Evolutionary conservation across 257 asterid species (phyloP).

Genomic region (Euphrasia confusa): DNA sequence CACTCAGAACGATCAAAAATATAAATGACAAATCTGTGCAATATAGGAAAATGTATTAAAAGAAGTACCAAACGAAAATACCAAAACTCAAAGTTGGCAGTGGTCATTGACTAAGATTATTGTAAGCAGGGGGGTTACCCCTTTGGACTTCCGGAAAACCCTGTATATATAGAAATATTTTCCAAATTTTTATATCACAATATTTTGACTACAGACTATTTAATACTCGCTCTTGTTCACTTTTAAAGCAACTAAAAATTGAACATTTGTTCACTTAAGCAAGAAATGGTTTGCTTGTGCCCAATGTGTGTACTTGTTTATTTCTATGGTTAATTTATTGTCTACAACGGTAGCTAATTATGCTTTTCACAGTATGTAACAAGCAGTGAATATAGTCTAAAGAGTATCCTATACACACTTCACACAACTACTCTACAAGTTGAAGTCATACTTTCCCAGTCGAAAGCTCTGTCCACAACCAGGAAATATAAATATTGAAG

Average conservation of each 20-base stretch:
- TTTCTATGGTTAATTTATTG: too few relatives aligned
- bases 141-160: too few relatives aligned
- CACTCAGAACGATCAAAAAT: conserved; percentile 1
- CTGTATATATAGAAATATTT: too few relatives aligned
- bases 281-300: too few relatives aligned
- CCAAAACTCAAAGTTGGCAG: neutral
- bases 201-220: too few relatives aligned
- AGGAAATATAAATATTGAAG: neutral
- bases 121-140: neutral
- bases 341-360: too few relatives aligned
- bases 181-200: too few relatives aligned
- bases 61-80: too few relatives aligned
- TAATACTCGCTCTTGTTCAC: neutral
- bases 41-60: neutral
- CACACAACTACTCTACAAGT: neutral
- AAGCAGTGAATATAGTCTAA: neutral
- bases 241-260: neutral
- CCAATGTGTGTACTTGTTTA: too few relatives aligned
- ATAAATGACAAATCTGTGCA: neutral
- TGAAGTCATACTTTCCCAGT: neutral
- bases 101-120: neutral
- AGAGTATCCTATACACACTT: conserved; percentile 5
- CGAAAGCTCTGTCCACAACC: conserved; percentile 8
- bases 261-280: neutral
- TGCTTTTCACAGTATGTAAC: neutral